A percentile compares a stretch with the other conserved stretches of the same genome.
Conservation (phyloP, 495 filamentous ascomycete genomes). For the Penicillium pulvis region DNA sequence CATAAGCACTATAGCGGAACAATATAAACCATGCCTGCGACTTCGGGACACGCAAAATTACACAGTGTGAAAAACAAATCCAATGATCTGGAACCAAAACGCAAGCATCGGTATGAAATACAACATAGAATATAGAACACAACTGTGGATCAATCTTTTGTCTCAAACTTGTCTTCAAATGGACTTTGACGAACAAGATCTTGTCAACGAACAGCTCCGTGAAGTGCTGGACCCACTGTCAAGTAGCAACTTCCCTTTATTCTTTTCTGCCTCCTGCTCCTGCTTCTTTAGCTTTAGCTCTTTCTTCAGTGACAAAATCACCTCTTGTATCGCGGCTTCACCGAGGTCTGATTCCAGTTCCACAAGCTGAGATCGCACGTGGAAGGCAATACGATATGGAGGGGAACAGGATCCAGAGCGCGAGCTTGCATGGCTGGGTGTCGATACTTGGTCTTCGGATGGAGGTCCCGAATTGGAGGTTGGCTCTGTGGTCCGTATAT, state of each 20-base stretch:
- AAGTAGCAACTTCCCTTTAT: background rate
- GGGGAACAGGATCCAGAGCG: conserved; percentile 2
- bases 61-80: background rate
- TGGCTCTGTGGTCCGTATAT: background rate
- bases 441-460: background rate
- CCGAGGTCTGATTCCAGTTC: background rate
- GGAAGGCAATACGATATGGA: background rate
- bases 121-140: background rate
- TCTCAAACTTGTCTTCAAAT: background rate
- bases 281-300: background rate
- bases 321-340: background rate
- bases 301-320: background rate
- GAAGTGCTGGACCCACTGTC: background rate
- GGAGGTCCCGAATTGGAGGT: background rate
- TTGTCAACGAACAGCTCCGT: conserved; percentile 3
- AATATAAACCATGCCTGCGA: background rate
- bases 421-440: background rate
- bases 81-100: background rate
- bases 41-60: background rate
- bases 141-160: background rate
- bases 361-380: background rate
- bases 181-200: background rate
- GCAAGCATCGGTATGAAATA: background rate
- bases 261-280: background rate
- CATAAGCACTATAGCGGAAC: background rate